phyloP scores from a whole-genome alignment of 129 eudicot species.

The Erigeron canadensis region DNA sequence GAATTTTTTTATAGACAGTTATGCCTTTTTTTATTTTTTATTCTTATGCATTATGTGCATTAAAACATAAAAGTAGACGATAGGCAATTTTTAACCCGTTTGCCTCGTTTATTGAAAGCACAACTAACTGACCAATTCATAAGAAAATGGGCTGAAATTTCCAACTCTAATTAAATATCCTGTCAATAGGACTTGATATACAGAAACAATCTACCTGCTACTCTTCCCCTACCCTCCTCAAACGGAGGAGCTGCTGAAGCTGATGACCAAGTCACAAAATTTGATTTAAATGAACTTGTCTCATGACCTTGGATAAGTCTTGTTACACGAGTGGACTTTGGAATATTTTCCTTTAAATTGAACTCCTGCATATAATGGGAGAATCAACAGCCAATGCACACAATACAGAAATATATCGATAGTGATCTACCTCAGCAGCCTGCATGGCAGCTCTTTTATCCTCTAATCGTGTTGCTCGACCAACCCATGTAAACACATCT shows the following conservation, averaged over 20 bases:
- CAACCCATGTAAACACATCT: slow-evolving; percentile 86
- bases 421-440: slow-evolving; percentile 68
- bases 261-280: slow-evolving; percentile 85
- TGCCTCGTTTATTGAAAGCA: background rate
- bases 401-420: background rate
- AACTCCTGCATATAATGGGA: slow-evolving; percentile 55
- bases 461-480: slow-evolving; percentile 88
- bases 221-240: slow-evolving; percentile 87
- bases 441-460: slow-evolving; percentile 77
- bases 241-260: slow-evolving; percentile 68
- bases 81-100: background rate
- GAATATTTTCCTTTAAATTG: slow-evolving; percentile 63
- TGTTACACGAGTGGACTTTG: slow-evolving; percentile 69
- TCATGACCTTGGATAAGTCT: slow-evolving; percentile 92
- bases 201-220: slow-evolving; percentile 61
- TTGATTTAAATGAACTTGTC: slow-evolving; percentile 77
- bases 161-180: slow-evolving; percentile 1
- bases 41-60: no score
- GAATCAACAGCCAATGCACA: slow-evolving; percentile 13
- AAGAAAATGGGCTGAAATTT: background rate
- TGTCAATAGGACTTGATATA: background rate
- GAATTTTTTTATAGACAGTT: background rate
- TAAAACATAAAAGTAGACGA: background rate
- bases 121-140: slow-evolving; percentile 7
- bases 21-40: no score